phyloP scores from a whole-genome alignment of 2,329 filamentous ascomycete genomes.

The Fusarium foetens region DNA sequence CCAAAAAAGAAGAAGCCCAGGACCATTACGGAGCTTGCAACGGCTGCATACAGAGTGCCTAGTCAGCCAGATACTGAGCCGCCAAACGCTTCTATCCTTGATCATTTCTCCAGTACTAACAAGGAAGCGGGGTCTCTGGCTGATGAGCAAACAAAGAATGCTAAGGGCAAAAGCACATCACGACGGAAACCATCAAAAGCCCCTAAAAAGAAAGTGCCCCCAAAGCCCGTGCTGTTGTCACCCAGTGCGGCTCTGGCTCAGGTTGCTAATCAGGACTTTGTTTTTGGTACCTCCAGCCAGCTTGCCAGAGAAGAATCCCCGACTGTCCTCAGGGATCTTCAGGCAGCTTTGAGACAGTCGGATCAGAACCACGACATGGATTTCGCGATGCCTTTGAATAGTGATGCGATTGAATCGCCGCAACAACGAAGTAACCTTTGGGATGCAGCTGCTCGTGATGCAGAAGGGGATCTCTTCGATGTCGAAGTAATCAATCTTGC shows the following conservation, averaged over 20 bases:
- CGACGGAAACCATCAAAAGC: conserved; percentile 47
- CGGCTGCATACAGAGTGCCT: conserved; percentile 68
- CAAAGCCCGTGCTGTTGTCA: conserved; percentile 69
- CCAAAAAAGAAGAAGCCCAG: conserved; percentile 77
- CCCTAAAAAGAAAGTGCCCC: conserved; percentile 54
- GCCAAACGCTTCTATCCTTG: conserved; percentile 54
- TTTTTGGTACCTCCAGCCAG: conserved; percentile 90
- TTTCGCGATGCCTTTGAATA: conserved; percentile 53
- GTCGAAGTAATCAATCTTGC: conserved; percentile 70
- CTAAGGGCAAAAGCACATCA: conserved; percentile 48
- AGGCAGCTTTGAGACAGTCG: conserved; percentile 69
- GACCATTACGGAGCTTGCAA: conserved; percentile 83
- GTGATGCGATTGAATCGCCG: conserved; percentile 50
- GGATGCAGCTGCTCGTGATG: conserved; percentile 75
- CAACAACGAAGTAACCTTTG: conserved; percentile 65
- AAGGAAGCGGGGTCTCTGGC: not conserved
- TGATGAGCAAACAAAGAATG: conserved; percentile 35
- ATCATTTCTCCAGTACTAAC: conserved; percentile 51
- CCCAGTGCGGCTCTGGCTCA: conserved; percentile 74
- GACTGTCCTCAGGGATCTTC: conserved; percentile 69
- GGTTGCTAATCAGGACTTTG: conserved; percentile 75
- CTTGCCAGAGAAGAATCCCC: conserved; percentile 78
- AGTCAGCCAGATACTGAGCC: conserved; percentile 47
- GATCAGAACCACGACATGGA: conserved; percentile 56
- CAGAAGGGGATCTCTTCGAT: conserved; percentile 71